Percentiles rank a stretch among this genome's conserved stretches.
Conservation (phyloP, 1,139 yeast genomes). For the Citeromyces hawaiiensis region DNA sequence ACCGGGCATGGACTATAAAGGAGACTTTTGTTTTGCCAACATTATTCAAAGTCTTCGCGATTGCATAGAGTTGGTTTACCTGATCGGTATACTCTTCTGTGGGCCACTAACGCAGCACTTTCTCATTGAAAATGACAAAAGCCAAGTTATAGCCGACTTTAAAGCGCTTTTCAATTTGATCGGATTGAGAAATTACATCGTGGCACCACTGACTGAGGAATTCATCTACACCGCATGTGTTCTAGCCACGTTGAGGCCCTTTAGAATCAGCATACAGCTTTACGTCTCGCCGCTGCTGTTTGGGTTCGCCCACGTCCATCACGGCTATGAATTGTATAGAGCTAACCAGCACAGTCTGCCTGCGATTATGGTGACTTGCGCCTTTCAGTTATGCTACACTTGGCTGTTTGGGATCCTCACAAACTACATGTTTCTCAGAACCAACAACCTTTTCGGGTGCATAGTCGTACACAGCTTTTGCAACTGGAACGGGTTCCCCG, state of each 20-base stretch:
- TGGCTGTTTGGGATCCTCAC: slow-evolving; percentile 71
- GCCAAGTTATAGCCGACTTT: too few relatives aligned
- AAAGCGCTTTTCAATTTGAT: too few relatives aligned
- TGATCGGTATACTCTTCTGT: too few relatives aligned
- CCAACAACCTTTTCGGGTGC: slow-evolving; percentile 50
- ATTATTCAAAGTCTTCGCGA: too few relatives aligned
- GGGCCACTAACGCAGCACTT: too few relatives aligned
- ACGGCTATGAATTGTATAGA: slow-evolving; percentile 44
- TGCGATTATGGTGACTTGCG: slow-evolving; percentile 25
- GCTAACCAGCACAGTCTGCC: slow-evolving; percentile 14
- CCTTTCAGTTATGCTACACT: slow-evolving; percentile 62
- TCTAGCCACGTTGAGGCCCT: neutral
- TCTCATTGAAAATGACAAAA: too few relatives aligned
- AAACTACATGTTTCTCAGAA: slow-evolving; percentile 37
- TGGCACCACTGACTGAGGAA: slow-evolving; percentile 89
- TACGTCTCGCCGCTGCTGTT: slow-evolving; percentile 55
- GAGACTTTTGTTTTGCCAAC: too few relatives aligned
- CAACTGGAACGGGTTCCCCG: slow-evolving; percentile 71
- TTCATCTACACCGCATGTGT: slow-evolving; percentile 54
- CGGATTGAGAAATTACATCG: slow-evolving; percentile 51
- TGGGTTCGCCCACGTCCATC: slow-evolving; percentile 90
- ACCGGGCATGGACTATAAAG: too few relatives aligned
- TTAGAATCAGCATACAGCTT: slow-evolving; percentile 15
- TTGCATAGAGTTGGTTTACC: too few relatives aligned
- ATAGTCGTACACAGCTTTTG: slow-evolving; percentile 60